Evolutionary conservation across 768 basidiomycete species (phyloP).

Genomic region (Roridomyces roridus): DNA sequence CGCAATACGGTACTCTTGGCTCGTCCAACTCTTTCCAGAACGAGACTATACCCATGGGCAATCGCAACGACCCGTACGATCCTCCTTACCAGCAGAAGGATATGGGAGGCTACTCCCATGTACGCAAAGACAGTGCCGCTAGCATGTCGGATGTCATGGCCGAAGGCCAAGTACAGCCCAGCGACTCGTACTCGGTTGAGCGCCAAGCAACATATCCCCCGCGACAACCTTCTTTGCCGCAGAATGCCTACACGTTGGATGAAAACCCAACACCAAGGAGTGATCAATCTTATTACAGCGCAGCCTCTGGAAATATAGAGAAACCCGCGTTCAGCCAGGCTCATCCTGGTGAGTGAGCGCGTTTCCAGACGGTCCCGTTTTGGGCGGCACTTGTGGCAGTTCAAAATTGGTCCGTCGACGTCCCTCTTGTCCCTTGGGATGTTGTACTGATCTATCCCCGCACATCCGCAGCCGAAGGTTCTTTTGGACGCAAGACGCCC

Average conservation of each 20-base stretch:
- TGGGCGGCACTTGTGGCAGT: slow-evolving; percentile 35
- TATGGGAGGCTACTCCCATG: slow-evolving; percentile 47
- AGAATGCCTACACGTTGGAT: slow-evolving; percentile 38
- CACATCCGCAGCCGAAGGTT: slow-evolving; percentile 32
- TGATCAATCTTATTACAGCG: slow-evolving; percentile 33
- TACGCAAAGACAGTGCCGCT: slow-evolving; percentile 57
- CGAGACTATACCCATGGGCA: slow-evolving; percentile 67
- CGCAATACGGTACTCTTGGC: slow-evolving; percentile 77
- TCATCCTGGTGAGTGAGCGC: slow-evolving; percentile 55
- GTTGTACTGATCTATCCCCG: slow-evolving; percentile 12
- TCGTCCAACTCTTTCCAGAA: slow-evolving; percentile 60
- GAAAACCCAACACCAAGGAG: slow-evolving; percentile 26
- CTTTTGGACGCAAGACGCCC: slow-evolving; percentile 29
- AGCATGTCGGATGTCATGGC: slow-evolving; percentile 63
- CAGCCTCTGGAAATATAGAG: slow-evolving; percentile 35
- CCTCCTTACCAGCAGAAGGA: slow-evolving; percentile 29
- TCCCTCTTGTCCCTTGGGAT: background rate
- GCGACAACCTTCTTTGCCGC: slow-evolving; percentile 27
- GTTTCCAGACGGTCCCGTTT: slow-evolving; percentile 24
- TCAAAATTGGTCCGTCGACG: slow-evolving; percentile 24
- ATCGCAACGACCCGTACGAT: slow-evolving; percentile 74
- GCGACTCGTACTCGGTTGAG: slow-evolving; percentile 43
- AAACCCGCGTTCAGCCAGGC: slow-evolving; percentile 45
- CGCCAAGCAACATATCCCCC: slow-evolving; percentile 40
- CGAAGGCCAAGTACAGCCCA: slow-evolving; percentile 53